A percentile compares a stretch with the other conserved stretches of the same genome.
Conservation (phyloP, 1,284 basidiomycete species). For the Boletus mariae region DNA sequence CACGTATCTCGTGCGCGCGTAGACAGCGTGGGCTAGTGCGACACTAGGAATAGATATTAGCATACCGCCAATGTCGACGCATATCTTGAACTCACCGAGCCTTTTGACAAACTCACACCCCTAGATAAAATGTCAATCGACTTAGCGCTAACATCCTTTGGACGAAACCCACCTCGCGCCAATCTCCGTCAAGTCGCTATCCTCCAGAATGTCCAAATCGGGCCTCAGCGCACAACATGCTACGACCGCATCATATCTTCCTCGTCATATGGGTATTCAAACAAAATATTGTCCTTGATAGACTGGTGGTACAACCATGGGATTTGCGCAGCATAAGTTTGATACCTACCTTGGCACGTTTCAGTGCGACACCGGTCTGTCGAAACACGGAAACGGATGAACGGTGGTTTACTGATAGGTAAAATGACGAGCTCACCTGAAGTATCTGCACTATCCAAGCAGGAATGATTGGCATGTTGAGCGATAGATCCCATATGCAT, state of each 20-base stretch:
- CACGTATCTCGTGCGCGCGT: slow-evolving; percentile 49
- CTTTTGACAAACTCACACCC: slow-evolving; percentile 51
- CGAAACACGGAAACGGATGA: too few species aligned
- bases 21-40: slow-evolving; percentile 55
- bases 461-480: too few species aligned
- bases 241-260: slow-evolving; percentile 42
- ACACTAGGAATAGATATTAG: slow-evolving; percentile 35
- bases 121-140: slow-evolving; percentile 18
- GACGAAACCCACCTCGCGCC: slow-evolving; percentile 29
- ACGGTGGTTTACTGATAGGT: too few species aligned
- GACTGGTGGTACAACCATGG: too few species aligned
- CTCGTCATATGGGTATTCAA: slow-evolving; percentile 41
- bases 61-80: background rate
- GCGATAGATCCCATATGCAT: too few species aligned
- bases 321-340: too few species aligned
- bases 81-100: slow-evolving; percentile 35
- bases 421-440: too few species aligned
- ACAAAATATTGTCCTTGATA: slow-evolving; percentile 44
- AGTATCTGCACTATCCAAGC: too few species aligned
- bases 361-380: too few species aligned
- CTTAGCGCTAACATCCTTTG: background rate
- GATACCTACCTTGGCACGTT: too few species aligned
- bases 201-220: slow-evolving; percentile 51
- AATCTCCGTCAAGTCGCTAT: slow-evolving; percentile 35
- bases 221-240: slow-evolving; percentile 61